Conservation (phyloP, 1,284 basidiomycete genomes). For the Sporisorium reilianum region DNA sequence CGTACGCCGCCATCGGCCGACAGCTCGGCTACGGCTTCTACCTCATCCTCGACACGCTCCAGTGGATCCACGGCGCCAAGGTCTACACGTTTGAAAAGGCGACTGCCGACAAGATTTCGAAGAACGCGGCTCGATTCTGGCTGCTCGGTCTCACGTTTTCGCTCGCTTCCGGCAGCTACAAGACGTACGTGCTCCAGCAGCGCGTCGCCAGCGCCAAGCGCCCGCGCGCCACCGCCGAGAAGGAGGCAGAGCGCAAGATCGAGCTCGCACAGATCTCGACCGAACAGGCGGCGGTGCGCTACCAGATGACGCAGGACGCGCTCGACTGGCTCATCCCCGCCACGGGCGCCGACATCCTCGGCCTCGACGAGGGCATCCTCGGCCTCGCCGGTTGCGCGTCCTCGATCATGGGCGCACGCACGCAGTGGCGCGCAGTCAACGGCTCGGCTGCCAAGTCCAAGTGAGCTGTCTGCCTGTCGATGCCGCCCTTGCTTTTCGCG, state of each 20-base stretch:
- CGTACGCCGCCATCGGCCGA: constrained; percentile 82
- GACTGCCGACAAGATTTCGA: constrained; percentile 77
- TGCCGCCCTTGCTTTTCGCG: too few relatives aligned
- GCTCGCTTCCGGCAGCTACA: constrained; percentile 63
- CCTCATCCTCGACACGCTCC: constrained; percentile 72
- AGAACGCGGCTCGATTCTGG: constrained; percentile 88
- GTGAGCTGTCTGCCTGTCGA: constrained; percentile 9
- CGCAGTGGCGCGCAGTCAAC: constrained; percentile 68
- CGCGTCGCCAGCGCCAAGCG: constrained; percentile 51
- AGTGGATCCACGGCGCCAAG: constrained; percentile 68
- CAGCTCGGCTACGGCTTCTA: constrained; percentile 94
- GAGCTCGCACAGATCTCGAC: constrained; percentile 77
- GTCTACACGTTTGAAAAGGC: constrained; percentile 72
- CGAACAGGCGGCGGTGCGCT: constrained; percentile 76
- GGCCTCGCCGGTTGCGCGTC: constrained; percentile 66
- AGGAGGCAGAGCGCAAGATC: constrained; percentile 77
- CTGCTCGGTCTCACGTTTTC: constrained; percentile 75
- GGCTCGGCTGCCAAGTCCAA: constrained; percentile 60
- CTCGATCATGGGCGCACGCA: constrained; percentile 64
- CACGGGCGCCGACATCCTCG: constrained; percentile 81
- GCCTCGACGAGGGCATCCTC: constrained; percentile 82
- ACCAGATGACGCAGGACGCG: constrained; percentile 83
- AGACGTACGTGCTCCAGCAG: constrained; percentile 65
- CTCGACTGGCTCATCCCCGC: constrained; percentile 91
- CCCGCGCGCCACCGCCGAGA: constrained; percentile 74